phyloP scores from a whole-genome alignment of 768 basidiomycete species.

The Trametes maxima region DNA sequence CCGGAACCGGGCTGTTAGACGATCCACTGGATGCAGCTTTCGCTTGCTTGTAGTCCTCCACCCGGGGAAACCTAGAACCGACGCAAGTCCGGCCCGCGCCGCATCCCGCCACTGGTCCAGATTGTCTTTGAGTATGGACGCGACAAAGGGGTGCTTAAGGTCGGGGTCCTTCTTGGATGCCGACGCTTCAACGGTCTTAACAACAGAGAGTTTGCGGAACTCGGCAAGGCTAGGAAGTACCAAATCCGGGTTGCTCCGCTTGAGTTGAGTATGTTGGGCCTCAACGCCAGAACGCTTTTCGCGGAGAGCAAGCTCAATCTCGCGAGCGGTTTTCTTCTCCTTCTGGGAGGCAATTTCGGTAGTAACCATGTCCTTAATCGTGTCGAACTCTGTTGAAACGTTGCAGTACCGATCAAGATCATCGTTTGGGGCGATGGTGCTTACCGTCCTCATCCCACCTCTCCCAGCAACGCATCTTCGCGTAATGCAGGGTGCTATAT shows the following conservation, averaged over 20 bases:
- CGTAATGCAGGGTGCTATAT: constrained; percentile 42
- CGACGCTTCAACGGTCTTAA: constrained; percentile 38
- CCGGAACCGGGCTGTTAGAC: constrained; percentile 59
- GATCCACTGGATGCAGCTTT: constrained; percentile 55
- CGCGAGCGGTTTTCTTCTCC: constrained; percentile 32
- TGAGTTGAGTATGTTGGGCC: constrained; percentile 48
- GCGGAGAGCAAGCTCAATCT: constrained; percentile 28
- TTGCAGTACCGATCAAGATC: background rate
- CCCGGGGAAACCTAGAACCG: constrained; percentile 48
- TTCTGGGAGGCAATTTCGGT: constrained; percentile 33
- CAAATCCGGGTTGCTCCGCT: constrained; percentile 26
- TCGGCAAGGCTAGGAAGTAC: constrained; percentile 48
- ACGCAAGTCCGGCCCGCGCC: constrained; percentile 47
- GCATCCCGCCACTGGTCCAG: constrained; percentile 50
- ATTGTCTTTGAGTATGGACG: constrained; percentile 44
- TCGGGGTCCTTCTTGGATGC: constrained; percentile 8
- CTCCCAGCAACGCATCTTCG: constrained; percentile 45
- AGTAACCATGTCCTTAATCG: constrained; percentile 28
- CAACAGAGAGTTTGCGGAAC: constrained; percentile 53
- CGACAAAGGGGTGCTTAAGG: constrained; percentile 39
- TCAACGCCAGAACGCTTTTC: constrained; percentile 34
- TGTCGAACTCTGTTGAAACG: constrained; percentile 35
- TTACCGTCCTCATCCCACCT: constrained; percentile 40
- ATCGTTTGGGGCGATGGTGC: constrained; percentile 7
- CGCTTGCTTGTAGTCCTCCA: constrained; percentile 54